Percentiles rank a stretch among this genome's conserved stretches.
These are phyloP conservation scores for Dalechampia spathulata DNA, from an alignment of 441 rosid genomes.

Conservation along the genomic window DNA sequence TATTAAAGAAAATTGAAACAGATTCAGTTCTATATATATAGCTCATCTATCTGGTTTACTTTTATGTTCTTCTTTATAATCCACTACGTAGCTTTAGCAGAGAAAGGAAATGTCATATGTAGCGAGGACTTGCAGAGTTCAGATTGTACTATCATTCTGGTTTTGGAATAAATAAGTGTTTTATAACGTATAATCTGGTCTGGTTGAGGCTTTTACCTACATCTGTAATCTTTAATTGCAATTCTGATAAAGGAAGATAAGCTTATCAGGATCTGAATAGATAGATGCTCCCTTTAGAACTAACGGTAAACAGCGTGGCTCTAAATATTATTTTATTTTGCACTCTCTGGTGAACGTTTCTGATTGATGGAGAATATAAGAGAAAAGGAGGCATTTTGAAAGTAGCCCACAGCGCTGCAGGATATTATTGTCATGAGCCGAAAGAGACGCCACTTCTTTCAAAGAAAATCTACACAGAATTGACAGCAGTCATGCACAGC, in stretches of 20 bases:
- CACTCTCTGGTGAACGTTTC: too few species aligned
- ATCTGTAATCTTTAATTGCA: too few species aligned
- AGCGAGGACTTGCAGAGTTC: slow-evolving; percentile 3
- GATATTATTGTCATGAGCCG: not conserved
- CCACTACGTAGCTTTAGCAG: not conserved
- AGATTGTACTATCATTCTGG: slow-evolving; percentile 9
- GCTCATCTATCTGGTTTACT: slow-evolving; percentile 4
- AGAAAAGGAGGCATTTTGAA: not conserved
- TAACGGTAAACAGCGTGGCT: too few species aligned
- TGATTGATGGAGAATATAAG: too few species aligned
- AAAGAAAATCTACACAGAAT: not conserved
- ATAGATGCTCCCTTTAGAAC: too few species aligned
- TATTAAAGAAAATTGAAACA: not conserved
- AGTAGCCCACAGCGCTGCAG: not conserved
- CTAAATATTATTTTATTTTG: too few species aligned
- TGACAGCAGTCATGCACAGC: too few species aligned
- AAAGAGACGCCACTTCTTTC: slow-evolving; percentile 8
- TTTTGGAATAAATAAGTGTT: slow-evolving; percentile 15
- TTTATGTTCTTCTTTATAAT: not conserved
- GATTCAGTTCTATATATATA: not conserved
- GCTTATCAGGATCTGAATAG: too few species aligned
- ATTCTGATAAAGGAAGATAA: too few species aligned
- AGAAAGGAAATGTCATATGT: not conserved
- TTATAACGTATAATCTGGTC: not conserved
- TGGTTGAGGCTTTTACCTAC: not conserved